These are phyloP conservation scores for Trichoderma guizhouense DNA, from an alignment of 2,329 filamentous ascomycete species.

Conservation along the genomic window DNA sequence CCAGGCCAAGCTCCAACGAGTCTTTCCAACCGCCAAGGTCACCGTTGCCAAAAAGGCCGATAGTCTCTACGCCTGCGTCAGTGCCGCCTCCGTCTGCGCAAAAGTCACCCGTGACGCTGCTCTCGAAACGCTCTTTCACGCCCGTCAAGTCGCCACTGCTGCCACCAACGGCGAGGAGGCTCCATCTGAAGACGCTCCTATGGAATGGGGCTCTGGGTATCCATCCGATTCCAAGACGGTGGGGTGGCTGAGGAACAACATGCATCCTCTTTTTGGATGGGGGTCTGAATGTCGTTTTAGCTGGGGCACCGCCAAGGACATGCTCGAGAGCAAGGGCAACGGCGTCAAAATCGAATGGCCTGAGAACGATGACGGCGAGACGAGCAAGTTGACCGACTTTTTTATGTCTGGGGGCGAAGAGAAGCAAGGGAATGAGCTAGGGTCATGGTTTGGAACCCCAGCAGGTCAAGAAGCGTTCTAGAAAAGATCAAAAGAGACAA, in stretches of 20 bases:
- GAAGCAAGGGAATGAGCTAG: conserved; percentile 61
- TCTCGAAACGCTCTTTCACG: conserved; percentile 72
- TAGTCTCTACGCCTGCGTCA: conserved; percentile 86
- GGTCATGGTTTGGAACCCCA: conserved; percentile 78
- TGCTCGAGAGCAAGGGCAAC: conserved; percentile 73
- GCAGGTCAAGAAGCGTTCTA: conserved; percentile 68
- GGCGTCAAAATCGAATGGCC: conserved; percentile 83
- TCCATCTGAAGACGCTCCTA: conserved; percentile 38
- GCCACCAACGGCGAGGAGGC: conserved; percentile 31
- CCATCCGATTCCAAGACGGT: conserved; percentile 81
- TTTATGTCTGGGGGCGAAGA: conserved; percentile 49
- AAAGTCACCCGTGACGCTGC: conserved; percentile 94
- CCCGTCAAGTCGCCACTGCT: conserved; percentile 28
- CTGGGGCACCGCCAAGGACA: conserved; percentile 92
- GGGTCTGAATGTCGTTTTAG: conserved; percentile 89
- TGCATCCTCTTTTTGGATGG: conserved; percentile 96
- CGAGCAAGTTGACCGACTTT: conserved; percentile 72
- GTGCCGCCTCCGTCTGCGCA: conserved; percentile 88
- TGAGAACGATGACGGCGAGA: conserved; percentile 64
- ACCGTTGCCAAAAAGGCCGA: conserved; percentile 90
- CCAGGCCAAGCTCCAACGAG: conserved; percentile 75
- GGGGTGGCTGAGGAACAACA: conserved; percentile 76
- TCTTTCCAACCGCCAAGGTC: conserved; percentile 75
- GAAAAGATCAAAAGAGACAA: conserved; percentile 21
- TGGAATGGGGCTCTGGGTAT: conserved; percentile 86